phyloP scores from a whole-genome alignment of 768 basidiomycete genomes.

The Hericium erinaceus region DNA sequence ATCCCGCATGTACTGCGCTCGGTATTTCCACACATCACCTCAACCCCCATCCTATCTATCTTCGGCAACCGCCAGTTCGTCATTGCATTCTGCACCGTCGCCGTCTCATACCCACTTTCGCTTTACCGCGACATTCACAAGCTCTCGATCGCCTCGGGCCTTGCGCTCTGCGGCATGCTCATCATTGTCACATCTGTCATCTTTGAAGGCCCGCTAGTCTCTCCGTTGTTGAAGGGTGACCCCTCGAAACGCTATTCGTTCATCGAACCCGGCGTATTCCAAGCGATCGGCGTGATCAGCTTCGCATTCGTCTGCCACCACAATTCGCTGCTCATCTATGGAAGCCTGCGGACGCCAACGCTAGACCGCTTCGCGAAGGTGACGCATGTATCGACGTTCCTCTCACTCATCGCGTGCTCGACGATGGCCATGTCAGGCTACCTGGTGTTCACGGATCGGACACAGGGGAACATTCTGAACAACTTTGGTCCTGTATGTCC shows the following conservation, averaged over 20 bases:
- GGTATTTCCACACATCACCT: conserved; percentile 58
- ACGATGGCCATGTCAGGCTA: conserved; percentile 82
- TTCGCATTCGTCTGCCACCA: conserved; percentile 98
- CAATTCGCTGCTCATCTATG: conserved; percentile 94
- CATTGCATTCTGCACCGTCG: conserved; percentile 77
- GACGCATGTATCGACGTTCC: conserved; percentile 81
- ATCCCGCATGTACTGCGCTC: conserved; percentile 90
- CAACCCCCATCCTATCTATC: conserved; percentile 64
- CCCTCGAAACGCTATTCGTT: conserved; percentile 66
- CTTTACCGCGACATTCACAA: conserved; percentile 98
- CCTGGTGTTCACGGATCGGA: conserved; percentile 83
- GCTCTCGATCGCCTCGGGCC: conserved; percentile 82
- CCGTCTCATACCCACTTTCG: conserved; percentile 90
- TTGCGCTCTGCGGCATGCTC: conserved; percentile 89
- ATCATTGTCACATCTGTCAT: conserved; percentile 86
- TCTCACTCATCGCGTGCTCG: conserved; percentile 80
- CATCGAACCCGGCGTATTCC: conserved; percentile 75
- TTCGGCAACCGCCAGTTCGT: conserved; percentile 85
- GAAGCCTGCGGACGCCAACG: conserved; percentile 86
- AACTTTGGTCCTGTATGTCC: conserved; percentile 73
- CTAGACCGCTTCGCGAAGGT: conserved; percentile 88
- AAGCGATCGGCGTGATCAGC: conserved; percentile 95
- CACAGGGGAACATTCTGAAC: conserved; percentile 93
- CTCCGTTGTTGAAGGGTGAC: conserved; percentile 68
- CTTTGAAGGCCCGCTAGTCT: conserved; percentile 70